A percentile compares a stretch with the other conserved stretches of the same genome.
Evolutionary conservation across 768 basidiomycete genomes (phyloP).

Genomic region (Serendipita sp.): DNA sequence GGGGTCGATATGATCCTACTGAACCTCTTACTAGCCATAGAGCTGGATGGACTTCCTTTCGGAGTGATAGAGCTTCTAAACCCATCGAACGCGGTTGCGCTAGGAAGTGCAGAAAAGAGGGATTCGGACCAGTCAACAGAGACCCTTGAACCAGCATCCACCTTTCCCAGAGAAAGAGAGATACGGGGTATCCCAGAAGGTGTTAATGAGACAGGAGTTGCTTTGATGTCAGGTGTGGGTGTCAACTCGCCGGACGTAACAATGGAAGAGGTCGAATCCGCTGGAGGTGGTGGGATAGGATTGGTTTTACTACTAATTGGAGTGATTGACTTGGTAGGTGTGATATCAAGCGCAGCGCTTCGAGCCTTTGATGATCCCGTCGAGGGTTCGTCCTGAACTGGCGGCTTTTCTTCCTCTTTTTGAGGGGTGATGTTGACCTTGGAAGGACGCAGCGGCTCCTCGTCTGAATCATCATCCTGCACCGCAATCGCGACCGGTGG

Average conservation of each 20-base stretch:
- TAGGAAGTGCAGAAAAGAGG: neutral
- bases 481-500: neutral
- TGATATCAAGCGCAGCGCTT: neutral
- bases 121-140: neutral
- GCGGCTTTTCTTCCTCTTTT: too few species aligned
- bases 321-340: neutral
- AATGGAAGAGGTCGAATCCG: too few species aligned
- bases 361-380: too few species aligned
- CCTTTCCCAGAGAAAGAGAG: neutral
- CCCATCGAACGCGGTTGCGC: conserved; percentile 2
- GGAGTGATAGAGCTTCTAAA: neutral
- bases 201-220: neutral
- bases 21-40: too few species aligned
- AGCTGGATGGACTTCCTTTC: neutral
- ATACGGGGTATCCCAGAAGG: neutral
- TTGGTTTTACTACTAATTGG: too few species aligned
- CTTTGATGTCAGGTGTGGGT: too few species aligned
- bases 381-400: too few species aligned
- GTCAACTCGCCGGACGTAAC: too few species aligned
- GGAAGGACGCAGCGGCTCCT: neutral
- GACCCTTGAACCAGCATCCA: neutral
- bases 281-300: too few species aligned
- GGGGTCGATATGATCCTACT: too few species aligned
- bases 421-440: too few species aligned
- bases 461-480: neutral